Conservation (phyloP, 345 rosid genomes). For the Lumnitzera racemosa region DNA sequence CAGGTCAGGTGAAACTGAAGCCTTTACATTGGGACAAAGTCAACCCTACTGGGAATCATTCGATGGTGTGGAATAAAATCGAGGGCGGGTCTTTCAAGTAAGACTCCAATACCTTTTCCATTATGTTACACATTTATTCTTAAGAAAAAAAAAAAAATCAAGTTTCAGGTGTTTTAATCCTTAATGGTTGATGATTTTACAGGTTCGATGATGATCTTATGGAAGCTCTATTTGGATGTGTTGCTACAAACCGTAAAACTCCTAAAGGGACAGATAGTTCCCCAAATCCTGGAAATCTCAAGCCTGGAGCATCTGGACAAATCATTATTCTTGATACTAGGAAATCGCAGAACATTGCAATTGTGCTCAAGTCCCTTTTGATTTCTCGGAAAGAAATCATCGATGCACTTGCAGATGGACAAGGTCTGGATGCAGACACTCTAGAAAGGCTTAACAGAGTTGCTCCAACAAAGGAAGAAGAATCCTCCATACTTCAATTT, state of each 20-base stretch:
- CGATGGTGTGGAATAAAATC: slow-evolving; percentile 94
- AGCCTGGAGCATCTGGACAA: slow-evolving; percentile 28
- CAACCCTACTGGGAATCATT: slow-evolving; percentile 49
- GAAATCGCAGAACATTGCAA: slow-evolving; percentile 72
- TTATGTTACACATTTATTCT: background rate
- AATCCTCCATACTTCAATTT: slow-evolving; percentile 45
- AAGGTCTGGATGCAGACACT: slow-evolving; percentile 45
- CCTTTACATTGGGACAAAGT: slow-evolving; percentile 92
- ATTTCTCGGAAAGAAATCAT: slow-evolving; percentile 53
- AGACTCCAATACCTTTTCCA: slow-evolving; percentile 2
- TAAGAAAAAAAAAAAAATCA: background rate
- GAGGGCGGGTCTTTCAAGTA: slow-evolving; percentile 81
- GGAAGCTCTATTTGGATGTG: slow-evolving; percentile 89
- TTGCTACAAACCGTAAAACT: slow-evolving; percentile 51
- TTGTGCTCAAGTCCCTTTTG: slow-evolving; percentile 59
- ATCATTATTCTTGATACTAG: slow-evolving; percentile 59
- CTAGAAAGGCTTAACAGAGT: slow-evolving; percentile 71
- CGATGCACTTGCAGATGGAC: slow-evolving; percentile 41
- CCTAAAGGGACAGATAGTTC: slow-evolving; percentile 16
- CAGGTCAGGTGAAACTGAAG: slow-evolving; percentile 60
- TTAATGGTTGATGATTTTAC: slow-evolving; percentile 5
- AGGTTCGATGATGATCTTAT: slow-evolving; percentile 77
- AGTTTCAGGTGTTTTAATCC: background rate
- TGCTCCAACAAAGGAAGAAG: slow-evolving; percentile 65
- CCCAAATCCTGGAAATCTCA: slow-evolving; percentile 13